Evolutionary conservation across 257 asterid species (phyloP).

Genomic region (Linaria vulgaris): DNA sequence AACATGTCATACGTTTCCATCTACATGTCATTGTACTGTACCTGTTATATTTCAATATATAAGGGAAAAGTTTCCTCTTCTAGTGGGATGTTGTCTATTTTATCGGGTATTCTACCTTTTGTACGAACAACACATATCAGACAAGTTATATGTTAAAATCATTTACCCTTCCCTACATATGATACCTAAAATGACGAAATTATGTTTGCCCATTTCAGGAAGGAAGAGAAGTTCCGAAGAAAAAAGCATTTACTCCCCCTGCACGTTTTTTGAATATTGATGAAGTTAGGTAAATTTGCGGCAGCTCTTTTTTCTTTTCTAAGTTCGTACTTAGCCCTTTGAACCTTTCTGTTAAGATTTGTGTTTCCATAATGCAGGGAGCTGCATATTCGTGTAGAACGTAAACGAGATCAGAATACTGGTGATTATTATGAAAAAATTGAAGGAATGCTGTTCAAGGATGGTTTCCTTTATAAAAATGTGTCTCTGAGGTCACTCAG

Average conservation of each 20-base stretch:
- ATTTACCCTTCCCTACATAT: background rate
- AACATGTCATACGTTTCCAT: background rate
- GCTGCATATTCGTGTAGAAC: slow-evolving; percentile 83
- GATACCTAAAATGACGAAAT: slow-evolving; percentile 17
- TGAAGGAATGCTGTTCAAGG: slow-evolving; percentile 95
- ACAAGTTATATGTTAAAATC: slow-evolving; percentile 9
- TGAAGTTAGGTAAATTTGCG: slow-evolving; percentile 71
- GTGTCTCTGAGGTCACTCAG: slow-evolving; percentile 88
- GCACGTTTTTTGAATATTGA: slow-evolving; percentile 89
- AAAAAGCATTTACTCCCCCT: slow-evolving; percentile 80
- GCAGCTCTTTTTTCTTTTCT: background rate
- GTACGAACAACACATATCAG: slow-evolving; percentile 9
- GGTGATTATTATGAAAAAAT: slow-evolving; percentile 85
- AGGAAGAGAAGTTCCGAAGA: slow-evolving; percentile 92
- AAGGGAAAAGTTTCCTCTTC: background rate
- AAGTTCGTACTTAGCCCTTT: slow-evolving; percentile 3
- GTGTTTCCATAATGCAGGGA: slow-evolving; percentile 49
- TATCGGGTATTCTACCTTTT: slow-evolving; percentile 4
- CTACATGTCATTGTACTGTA: slow-evolving; percentile 12
- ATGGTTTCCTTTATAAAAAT: slow-evolving; percentile 83
- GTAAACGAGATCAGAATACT: slow-evolving; percentile 68
- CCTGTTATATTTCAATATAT: background rate
- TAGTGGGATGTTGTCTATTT: background rate
- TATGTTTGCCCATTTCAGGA: slow-evolving; percentile 53
- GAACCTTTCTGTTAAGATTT: background rate